Conservation (phyloP, 805 yeast genomes). For the Yamadazyma sp. region DNA sequence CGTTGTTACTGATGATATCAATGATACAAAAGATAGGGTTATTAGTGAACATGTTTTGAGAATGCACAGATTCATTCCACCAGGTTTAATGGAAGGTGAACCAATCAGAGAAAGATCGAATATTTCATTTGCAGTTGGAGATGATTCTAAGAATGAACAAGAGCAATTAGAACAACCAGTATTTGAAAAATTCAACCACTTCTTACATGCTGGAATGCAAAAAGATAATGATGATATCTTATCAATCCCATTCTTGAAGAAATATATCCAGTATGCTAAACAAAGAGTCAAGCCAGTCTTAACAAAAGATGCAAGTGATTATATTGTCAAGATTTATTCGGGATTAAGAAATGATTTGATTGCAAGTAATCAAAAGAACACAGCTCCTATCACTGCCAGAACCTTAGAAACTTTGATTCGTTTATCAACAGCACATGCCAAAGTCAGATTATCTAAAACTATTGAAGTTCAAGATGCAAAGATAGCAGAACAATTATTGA, state of each 20-base stretch:
- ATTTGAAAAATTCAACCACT: slow-evolving; percentile 80
- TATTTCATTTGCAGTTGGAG: slow-evolving; percentile 80
- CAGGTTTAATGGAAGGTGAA: slow-evolving; percentile 88
- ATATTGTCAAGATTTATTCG: slow-evolving; percentile 78
- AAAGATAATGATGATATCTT: slow-evolving; percentile 37
- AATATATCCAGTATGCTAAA: slow-evolving; percentile 92
- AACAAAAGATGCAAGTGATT: slow-evolving; percentile 71
- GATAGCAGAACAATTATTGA: slow-evolving; percentile 79
- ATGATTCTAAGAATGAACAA: slow-evolving; percentile 42
- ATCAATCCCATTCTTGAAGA: slow-evolving; percentile 81
- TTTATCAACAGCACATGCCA: slow-evolving; percentile 93
- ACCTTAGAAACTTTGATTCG: slow-evolving; percentile 94
- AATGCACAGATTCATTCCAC: slow-evolving; percentile 86
- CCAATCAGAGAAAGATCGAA: slow-evolving; percentile 79
- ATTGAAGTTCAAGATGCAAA: slow-evolving; percentile 77
- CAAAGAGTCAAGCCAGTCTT: slow-evolving; percentile 80
- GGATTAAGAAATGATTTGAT: slow-evolving; percentile 73
- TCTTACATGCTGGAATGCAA: slow-evolving; percentile 75
- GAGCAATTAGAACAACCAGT: slow-evolving; percentile 54
- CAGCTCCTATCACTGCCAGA: slow-evolving; percentile 97
- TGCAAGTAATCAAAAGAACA: slow-evolving; percentile 62
- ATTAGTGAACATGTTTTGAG: slow-evolving; percentile 93
- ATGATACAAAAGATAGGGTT: slow-evolving; percentile 77
- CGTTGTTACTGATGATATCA: slow-evolving; percentile 93
- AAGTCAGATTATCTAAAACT: slow-evolving; percentile 77